Evolutionary conservation across 352 stramenopile genomes (phyloP).

Genomic region (Pythium insidiosum): DNA sequence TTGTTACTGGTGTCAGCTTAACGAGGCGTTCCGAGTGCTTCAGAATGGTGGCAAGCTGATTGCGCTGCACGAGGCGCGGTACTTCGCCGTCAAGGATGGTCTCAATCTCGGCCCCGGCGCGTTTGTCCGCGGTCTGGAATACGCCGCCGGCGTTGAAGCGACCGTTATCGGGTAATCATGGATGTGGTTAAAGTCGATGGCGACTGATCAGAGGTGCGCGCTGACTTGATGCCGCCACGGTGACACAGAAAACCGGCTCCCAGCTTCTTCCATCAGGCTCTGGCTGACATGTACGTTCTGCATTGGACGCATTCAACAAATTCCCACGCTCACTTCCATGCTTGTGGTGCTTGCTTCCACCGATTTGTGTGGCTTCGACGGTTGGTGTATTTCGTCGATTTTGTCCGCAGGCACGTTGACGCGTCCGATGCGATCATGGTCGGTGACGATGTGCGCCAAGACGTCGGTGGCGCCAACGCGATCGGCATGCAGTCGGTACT

Average conservation of each 20-base stretch:
- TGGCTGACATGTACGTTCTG: conserved; percentile 27
- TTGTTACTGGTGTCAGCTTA: conserved; percentile 20
- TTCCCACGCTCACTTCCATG: no score
- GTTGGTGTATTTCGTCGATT: not conserved
- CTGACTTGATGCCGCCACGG: not conserved
- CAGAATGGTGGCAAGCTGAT: conserved; percentile 40
- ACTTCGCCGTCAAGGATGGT: conserved; percentile 36
- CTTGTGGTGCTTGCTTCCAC: no score
- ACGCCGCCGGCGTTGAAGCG: conserved; percentile 25
- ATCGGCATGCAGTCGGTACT: conserved; percentile 36
- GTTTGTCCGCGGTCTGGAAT: conserved; percentile 51
- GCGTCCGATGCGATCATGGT: conserved; percentile 39
- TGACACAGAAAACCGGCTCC: conserved; percentile 31
- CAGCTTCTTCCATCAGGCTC: conserved; percentile 36
- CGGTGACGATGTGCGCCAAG: conserved; percentile 42
- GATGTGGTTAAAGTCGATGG: no score
- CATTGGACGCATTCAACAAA: no score
- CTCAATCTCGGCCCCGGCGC: conserved; percentile 42
- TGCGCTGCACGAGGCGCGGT: conserved; percentile 41
- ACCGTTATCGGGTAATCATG: conserved; percentile 41
- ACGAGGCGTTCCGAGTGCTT: conserved; percentile 43
- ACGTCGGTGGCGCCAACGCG: conserved; percentile 32
- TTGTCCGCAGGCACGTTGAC: conserved; percentile 18
- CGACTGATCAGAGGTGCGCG: no score
- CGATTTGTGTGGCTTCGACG: not conserved